Evolutionary conservation across 2,329 filamentous ascomycete genomes (phyloP).

Genomic region (Trichothecium roseum): DNA sequence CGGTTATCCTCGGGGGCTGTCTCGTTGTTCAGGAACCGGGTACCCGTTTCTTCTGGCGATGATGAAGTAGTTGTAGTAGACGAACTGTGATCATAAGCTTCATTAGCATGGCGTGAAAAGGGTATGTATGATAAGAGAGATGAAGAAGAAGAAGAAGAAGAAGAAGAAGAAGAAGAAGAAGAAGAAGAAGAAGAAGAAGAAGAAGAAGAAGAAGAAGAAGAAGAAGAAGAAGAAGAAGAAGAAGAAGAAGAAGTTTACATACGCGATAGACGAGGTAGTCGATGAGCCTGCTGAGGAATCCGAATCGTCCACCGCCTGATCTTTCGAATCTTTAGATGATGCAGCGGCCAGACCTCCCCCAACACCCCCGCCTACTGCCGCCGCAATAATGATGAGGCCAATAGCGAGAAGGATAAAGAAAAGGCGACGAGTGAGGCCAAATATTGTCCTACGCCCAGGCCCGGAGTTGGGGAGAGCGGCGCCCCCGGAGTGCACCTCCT

Average conservation of each 20-base stretch:
- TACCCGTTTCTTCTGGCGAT: constrained; percentile 1
- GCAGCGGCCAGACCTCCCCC: constrained; percentile 4
- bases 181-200: no score
- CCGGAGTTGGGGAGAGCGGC: no score
- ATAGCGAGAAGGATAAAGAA: constrained; percentile 4
- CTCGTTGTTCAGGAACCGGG: constrained; percentile 13
- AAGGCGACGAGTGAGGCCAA: constrained; percentile 1
- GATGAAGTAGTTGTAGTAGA: neutral
- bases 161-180: no score
- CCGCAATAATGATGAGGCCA: constrained; percentile 3
- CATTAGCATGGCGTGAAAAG: neutral
- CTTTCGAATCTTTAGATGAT: neutral
- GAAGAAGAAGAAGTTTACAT: neutral
- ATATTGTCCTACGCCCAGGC: neutral
- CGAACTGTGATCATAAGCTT: neutral
- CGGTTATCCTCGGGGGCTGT: constrained; percentile 6
- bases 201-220: no score
- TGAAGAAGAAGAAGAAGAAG: no score
- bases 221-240: no score
- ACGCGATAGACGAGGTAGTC: neutral
- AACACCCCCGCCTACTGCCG: constrained; percentile 3
- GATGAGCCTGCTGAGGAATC: neutral
- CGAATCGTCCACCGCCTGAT: neutral
- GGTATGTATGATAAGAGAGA: no score
- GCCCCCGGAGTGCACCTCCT: no score